A percentile compares a stretch with the other conserved stretches of the same genome.
These are phyloP conservation scores for Ogataea saltuana DNA, from an alignment of 805 yeast species.

Conservation along the genomic window DNA sequence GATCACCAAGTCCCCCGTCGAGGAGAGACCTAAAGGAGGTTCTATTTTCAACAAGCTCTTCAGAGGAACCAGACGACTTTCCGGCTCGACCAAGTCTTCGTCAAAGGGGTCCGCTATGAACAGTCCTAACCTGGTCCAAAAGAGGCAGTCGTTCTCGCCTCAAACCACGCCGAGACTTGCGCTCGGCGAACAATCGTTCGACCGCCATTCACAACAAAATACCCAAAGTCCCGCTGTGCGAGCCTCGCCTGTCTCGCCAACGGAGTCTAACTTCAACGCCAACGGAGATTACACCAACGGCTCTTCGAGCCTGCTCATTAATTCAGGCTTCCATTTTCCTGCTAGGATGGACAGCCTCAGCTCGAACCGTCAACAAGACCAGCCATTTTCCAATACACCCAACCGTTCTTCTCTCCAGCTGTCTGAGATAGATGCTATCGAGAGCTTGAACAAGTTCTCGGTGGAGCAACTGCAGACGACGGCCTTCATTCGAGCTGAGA, in stretches of 20 bases:
- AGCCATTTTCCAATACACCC: not conserved
- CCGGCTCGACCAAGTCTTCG: not conserved
- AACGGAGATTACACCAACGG: not conserved
- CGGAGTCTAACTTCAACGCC: too few species aligned
- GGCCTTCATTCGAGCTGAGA: too few species aligned
- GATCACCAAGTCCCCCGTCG: constrained; percentile 14
- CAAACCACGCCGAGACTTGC: not conserved
- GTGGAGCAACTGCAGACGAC: too few species aligned
- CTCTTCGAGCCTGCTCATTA: not conserved
- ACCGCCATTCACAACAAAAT: not conserved
- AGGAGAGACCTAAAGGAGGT: not conserved
- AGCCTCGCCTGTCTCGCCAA: too few species aligned
- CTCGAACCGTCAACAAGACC: too few species aligned
- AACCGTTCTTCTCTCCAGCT: not conserved
- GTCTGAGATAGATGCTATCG: too few species aligned
- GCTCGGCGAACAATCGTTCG: not conserved
- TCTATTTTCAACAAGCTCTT: constrained; percentile 10
- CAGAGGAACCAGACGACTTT: not conserved
- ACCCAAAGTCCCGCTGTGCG: too few species aligned
- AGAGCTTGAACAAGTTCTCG: too few species aligned
- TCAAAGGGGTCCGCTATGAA: not conserved
- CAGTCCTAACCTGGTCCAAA: not conserved
- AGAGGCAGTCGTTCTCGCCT: too few species aligned
- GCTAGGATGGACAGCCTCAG: too few species aligned
- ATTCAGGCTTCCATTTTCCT: not conserved